A percentile compares a stretch with the other conserved stretches of the same genome.
These are phyloP conservation scores for Aspergillus uvarum DNA, from an alignment of 2,329 filamentous ascomycete species.

Conservation along the genomic window DNA sequence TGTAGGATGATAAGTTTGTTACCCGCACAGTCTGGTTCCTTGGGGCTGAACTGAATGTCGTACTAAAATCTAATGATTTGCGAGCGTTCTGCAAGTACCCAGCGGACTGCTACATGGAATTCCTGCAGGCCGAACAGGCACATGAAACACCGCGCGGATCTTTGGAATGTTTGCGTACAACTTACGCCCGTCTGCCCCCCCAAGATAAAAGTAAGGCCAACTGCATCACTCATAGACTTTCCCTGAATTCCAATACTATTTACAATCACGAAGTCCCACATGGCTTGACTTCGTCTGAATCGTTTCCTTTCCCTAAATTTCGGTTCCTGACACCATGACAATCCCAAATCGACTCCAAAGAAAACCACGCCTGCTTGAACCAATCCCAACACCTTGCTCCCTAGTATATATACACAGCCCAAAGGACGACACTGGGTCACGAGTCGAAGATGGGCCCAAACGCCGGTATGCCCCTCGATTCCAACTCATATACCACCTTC, in stretches of 20 bases:
- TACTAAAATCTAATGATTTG: not conserved
- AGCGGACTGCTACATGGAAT: not conserved
- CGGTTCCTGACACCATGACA: not conserved
- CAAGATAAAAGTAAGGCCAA: not conserved
- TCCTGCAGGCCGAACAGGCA: slow-evolving; percentile 4
- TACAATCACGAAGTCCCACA: not conserved
- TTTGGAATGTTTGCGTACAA: slow-evolving; percentile 2
- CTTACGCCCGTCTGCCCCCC: not conserved
- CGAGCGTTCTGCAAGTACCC: slow-evolving; percentile 3
- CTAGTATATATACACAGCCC: not conserved
- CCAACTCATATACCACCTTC: slow-evolving; percentile 67
- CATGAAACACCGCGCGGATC: not conserved
- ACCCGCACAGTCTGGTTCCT: too few relatives aligned
- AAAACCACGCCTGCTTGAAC: not conserved
- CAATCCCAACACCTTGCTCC: not conserved
- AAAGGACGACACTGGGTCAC: slow-evolving; percentile 30
- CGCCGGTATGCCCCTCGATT: slow-evolving; percentile 64
- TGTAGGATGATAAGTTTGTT: not conserved
- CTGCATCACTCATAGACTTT: not conserved
- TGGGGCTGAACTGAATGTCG: not conserved
- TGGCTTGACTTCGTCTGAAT: not conserved
- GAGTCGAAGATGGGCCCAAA: slow-evolving; percentile 76
- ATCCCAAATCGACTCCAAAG: not conserved
- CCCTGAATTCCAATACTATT: not conserved
- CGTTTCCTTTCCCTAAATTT: not conserved